Conservation (phyloP, 2,329 filamentous ascomycete genomes). For the Apiospora malaysiana region DNA sequence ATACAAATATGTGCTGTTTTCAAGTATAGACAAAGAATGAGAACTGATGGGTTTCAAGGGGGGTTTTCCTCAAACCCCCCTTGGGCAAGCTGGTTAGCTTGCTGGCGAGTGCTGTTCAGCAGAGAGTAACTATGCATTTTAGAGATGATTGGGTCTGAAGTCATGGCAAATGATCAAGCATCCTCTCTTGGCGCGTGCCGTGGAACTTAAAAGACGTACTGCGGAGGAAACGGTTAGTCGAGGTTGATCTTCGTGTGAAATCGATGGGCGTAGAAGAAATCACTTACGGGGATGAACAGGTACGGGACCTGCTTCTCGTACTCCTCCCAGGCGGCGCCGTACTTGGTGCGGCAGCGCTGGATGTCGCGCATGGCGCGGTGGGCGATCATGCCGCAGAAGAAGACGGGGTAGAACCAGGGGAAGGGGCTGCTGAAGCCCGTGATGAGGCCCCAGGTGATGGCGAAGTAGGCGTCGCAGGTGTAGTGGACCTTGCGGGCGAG, state of each 20-base stretch:
- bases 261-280: background rate
- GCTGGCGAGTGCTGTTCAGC: background rate
- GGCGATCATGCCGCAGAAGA: constrained; percentile 80
- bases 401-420: constrained; percentile 88
- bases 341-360: constrained; percentile 75
- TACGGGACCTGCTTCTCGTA: constrained; percentile 83
- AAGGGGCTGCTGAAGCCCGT: constrained; percentile 71
- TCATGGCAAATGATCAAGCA: background rate
- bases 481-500: constrained; percentile 69
- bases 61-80: background rate
- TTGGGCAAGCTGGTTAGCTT: background rate
- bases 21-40: too few relatives aligned
- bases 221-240: background rate
- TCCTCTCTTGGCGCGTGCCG: background rate
- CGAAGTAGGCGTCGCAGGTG: constrained; percentile 55
- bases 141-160: background rate
- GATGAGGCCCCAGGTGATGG: constrained; percentile 56
- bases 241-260: background rate
- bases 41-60: background rate
- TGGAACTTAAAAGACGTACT: constrained; percentile 21
- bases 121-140: background rate
- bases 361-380: constrained; percentile 81
- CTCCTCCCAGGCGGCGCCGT: constrained; percentile 81
- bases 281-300: constrained; percentile 68
- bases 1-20: constrained; percentile 4